These are phyloP conservation scores for Penicillium rolfsii DNA, from an alignment of 2,329 filamentous ascomycete species.

Conservation along the genomic window DNA sequence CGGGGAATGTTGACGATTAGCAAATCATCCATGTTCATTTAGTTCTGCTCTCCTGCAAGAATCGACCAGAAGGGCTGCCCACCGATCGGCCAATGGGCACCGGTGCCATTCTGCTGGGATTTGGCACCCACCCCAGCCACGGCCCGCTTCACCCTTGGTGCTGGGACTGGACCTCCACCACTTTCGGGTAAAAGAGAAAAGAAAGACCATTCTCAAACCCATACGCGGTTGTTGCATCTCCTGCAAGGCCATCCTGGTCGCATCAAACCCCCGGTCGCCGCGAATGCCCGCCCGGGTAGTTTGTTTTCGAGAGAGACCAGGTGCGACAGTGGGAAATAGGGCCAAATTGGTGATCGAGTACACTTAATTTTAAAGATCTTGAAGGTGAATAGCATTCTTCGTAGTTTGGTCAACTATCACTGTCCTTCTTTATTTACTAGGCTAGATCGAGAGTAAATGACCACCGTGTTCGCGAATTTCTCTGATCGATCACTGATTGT, in stretches of 20 bases:
- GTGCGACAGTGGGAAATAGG: not conserved
- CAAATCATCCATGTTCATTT: not conserved
- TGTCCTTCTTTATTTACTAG: constrained; percentile 8
- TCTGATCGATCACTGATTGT: constrained; percentile 21
- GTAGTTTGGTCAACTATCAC: not conserved
- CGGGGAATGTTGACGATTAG: not conserved
- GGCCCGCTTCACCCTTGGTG: constrained; percentile 23
- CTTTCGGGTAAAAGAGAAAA: not conserved
- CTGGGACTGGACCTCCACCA: constrained; percentile 13
- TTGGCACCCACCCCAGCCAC: constrained; percentile 24
- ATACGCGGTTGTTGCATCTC: constrained; percentile 2
- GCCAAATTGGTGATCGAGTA: not conserved
- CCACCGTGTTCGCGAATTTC: constrained; percentile 6
- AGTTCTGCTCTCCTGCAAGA: not conserved
- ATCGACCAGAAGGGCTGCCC: not conserved
- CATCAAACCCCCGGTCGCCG: constrained; percentile 1
- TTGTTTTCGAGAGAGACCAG: not conserved
- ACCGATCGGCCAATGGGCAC: constrained; percentile 32
- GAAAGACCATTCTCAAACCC: constrained; percentile 7
- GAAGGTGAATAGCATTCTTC: not conserved
- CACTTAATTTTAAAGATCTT: not conserved
- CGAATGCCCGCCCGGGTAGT: not conserved
- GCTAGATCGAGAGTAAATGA: constrained; percentile 14
- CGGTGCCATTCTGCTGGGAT: constrained; percentile 37
- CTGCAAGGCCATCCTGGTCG: constrained; percentile 13